Base-by-base conservation (phyloP, 441 rosid genomes). In the Adansonia madagascariensis region DNA sequence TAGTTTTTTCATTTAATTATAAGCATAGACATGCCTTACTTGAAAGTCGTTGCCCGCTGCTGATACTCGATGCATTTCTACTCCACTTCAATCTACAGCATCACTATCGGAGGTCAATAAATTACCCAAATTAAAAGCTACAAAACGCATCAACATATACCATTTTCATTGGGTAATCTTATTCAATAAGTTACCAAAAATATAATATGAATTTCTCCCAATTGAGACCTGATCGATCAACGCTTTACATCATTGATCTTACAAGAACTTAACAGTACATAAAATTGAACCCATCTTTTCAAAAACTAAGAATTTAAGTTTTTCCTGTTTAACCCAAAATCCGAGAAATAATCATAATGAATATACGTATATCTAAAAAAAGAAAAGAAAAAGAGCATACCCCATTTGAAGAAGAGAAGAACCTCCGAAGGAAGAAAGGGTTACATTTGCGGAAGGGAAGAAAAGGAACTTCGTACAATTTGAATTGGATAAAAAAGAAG, bases 21-120 rank as follows among this genome's bases (percentile, higher is more conserved):
- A 18, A 78, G 67, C 64, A 47, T 43, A 80, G 57, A 82, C 90
- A 64, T 85, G 88, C 96, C 97, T 90, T 87, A 59, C 83, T 82
- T 59, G 77, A 81, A 73, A 69, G 41, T 43, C 84, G 63, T 43
- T 74, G 77, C 61, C 81, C 52, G 61, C 72, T 6, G 81, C 87
- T 15, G 80, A 86, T 49, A 62, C 81, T 53, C 0, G 80, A 61
- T 17, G 82, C 75, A 41, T 46, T 82, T 79, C 75, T 85, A 71
- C 86, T 80, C 41, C 83, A 79, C 75, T 84, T 90, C 87, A 89
- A 85, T 77, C 98, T 91, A 74, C 31, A 3, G 75, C 68, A 9
- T 66, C 61, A 59, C 71, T 47, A 79, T 73, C 2, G 52, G 4
- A 31, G 62, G 75, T 81, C 75, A 83, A 66, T 52, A 78, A 59